These are phyloP conservation scores for Lactarius indigo DNA, from an alignment of 768 basidiomycete genomes.

Conservation along the genomic window DNA sequence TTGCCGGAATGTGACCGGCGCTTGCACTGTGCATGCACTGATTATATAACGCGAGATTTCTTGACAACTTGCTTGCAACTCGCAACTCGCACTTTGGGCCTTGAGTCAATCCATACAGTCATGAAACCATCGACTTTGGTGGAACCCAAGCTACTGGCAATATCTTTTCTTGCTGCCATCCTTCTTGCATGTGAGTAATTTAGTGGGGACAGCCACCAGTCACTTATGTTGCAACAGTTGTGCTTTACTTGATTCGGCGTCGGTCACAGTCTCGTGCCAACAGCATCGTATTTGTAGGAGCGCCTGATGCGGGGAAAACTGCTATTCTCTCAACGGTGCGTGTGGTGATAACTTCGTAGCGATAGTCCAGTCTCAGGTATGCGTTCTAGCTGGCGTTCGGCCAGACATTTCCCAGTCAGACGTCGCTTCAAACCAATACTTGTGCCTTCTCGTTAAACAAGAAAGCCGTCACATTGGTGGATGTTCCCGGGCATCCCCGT, in stretches of 20 bases:
- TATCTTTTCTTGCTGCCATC: constrained; percentile 11
- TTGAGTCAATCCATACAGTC: background rate
- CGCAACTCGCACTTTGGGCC: background rate
- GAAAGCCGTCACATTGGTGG: constrained; percentile 54
- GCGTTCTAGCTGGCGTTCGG: constrained; percentile 57
- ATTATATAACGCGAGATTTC: background rate
- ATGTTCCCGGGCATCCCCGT: constrained; percentile 84
- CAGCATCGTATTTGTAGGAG: constrained; percentile 70
- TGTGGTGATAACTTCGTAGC: constrained; percentile 13
- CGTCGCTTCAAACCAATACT: constrained; percentile 73
- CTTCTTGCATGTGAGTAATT: constrained; percentile 4
- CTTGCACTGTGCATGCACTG: background rate
- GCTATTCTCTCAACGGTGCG: constrained; percentile 68
- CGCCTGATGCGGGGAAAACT: constrained; percentile 78
- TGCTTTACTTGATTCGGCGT: constrained; percentile 39
- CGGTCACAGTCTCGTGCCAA: constrained; percentile 50
- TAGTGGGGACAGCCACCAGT: background rate
- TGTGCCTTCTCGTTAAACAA: constrained; percentile 44
- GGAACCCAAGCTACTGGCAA: constrained; percentile 1
- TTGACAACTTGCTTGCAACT: background rate
- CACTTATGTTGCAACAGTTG: constrained; percentile 36
- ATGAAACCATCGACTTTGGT: constrained; percentile 7
- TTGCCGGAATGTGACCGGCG: background rate
- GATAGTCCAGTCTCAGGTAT: constrained; percentile 5
- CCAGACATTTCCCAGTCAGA: constrained; percentile 62